Percentiles rank a stretch among this genome's conserved stretches.
phyloP scores from a whole-genome alignment of 352 stramenopile species.

The Globisporangium lucens region DNA sequence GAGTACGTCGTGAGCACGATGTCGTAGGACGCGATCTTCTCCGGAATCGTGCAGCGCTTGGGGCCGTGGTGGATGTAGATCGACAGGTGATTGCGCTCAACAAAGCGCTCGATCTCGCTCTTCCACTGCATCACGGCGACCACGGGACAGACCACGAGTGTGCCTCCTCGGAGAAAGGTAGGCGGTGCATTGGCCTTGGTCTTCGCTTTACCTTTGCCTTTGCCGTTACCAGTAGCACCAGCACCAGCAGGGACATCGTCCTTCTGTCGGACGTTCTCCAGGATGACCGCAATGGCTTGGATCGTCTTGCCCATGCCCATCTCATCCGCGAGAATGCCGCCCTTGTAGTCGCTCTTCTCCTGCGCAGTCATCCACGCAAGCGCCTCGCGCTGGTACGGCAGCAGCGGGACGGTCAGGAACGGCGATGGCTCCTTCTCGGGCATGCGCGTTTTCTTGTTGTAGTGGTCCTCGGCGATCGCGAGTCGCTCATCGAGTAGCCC shows the following conservation, averaged over 20 bases:
- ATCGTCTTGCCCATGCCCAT: slow-evolving; percentile 98
- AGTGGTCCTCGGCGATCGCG: slow-evolving; percentile 65
- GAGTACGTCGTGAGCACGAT: slow-evolving; percentile 99
- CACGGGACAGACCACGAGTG: slow-evolving; percentile 96
- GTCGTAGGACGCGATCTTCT: slow-evolving; percentile 93
- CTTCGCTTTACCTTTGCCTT: slow-evolving; percentile 9
- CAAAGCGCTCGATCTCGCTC: slow-evolving; percentile 92
- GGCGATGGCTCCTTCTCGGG: slow-evolving; percentile 72
- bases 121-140: slow-evolving; percentile 96
- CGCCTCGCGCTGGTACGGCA: slow-evolving; percentile 99
- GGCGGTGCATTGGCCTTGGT: slow-evolving; percentile 13
- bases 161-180: slow-evolving; percentile 62
- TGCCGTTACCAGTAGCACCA: not conserved
- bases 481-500: slow-evolving; percentile 67
- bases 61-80: slow-evolving; percentile 96
- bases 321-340: slow-evolving; percentile 97
- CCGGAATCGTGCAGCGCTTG: slow-evolving; percentile 69
- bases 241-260: not conserved
- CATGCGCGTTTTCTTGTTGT: slow-evolving; percentile 65
- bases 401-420: slow-evolving; percentile 81
- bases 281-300: slow-evolving; percentile 95
- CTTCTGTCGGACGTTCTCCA: slow-evolving; percentile 84
- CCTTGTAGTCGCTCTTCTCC: slow-evolving; percentile 88
- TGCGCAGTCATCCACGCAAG: slow-evolving; percentile 94
- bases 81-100: slow-evolving; percentile 85